Evolutionary conservation across 2,329 filamentous ascomycete genomes (phyloP).

Genomic region (Leptographium wingfieldii): DNA sequence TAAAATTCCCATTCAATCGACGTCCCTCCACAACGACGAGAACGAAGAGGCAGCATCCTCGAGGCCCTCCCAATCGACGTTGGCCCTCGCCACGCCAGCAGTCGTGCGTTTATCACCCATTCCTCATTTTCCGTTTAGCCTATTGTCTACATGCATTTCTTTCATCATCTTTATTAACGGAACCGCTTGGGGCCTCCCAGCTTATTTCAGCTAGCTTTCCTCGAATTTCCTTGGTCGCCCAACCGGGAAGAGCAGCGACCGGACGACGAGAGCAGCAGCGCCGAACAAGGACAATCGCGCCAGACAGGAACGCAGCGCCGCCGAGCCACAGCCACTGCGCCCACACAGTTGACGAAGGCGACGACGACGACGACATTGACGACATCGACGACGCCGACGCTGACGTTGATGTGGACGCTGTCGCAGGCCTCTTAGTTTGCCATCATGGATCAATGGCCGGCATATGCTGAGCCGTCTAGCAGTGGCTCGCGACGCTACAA

Average conservation of each 20-base stretch:
- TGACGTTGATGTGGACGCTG: neutral
- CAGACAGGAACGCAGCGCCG: neutral
- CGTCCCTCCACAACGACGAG: neutral
- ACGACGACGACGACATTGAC: neutral
- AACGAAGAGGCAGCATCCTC: neutral
- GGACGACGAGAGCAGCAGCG: too few relatives aligned
- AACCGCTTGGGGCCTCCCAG: neutral
- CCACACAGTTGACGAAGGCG: neutral
- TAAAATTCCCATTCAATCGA: neutral
- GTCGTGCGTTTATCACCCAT: neutral
- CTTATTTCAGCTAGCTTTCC: neutral
- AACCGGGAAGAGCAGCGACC: too few relatives aligned
- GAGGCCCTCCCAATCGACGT: neutral
- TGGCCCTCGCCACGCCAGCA: neutral
- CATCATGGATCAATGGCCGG: conserved; percentile 51
- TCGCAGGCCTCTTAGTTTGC: neutral
- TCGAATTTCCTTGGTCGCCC: too few relatives aligned
- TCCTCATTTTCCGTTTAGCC: neutral
- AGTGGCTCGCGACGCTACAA: conserved; percentile 53
- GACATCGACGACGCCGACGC: neutral
- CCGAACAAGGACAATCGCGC: neutral
- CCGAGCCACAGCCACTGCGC: neutral
- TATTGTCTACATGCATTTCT: neutral
- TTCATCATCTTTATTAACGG: too few relatives aligned
- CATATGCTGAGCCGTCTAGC: conserved; percentile 52